Conservation (phyloP, 306 rosid genomes). For the Calophaca sinica region DNA sequence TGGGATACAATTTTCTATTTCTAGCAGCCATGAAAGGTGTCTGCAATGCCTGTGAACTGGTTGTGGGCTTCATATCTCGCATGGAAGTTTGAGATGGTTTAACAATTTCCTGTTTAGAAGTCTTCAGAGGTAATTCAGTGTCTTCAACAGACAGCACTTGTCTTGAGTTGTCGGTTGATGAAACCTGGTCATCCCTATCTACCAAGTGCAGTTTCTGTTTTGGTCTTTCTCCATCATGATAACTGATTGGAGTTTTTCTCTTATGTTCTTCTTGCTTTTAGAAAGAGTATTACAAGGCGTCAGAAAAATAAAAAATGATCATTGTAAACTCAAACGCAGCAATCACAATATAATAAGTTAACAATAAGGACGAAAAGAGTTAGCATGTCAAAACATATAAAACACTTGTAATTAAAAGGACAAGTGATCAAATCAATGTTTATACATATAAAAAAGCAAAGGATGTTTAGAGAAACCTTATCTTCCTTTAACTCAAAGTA, state of each 20-base stretch:
- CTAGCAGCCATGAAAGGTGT: slow-evolving; percentile 34
- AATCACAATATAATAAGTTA: background rate
- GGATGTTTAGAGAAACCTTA: slow-evolving; percentile 55
- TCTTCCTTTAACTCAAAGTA: slow-evolving; percentile 70
- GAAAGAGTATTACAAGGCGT: slow-evolving; percentile 36
- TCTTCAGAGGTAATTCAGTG: slow-evolving; percentile 29
- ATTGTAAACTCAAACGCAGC: slow-evolving; percentile 28
- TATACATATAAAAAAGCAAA: slow-evolving; percentile 28
- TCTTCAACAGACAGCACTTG: slow-evolving; percentile 34
- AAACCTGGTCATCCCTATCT: slow-evolving; percentile 44
- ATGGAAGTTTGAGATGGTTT: slow-evolving; percentile 43
- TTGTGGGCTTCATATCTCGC: slow-evolving; percentile 38
- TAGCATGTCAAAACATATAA: background rate
- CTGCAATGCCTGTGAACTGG: slow-evolving; percentile 38
- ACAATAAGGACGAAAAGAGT: background rate
- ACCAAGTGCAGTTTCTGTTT: slow-evolving; percentile 44
- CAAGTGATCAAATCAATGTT: slow-evolving; percentile 7
- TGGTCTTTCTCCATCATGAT: slow-evolving; percentile 48
- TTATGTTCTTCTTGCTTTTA: slow-evolving; percentile 47
- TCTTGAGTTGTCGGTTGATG: slow-evolving; percentile 33
- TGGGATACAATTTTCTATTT: slow-evolving; percentile 39
- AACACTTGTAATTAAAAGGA: background rate
- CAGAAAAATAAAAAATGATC: slow-evolving; percentile 4
- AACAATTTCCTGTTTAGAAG: slow-evolving; percentile 32
- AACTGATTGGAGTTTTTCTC: slow-evolving; percentile 45